phyloP scores from a whole-genome alignment of 2,329 filamentous ascomycete genomes.

The Chrysoporthe deuterocubensis region DNA sequence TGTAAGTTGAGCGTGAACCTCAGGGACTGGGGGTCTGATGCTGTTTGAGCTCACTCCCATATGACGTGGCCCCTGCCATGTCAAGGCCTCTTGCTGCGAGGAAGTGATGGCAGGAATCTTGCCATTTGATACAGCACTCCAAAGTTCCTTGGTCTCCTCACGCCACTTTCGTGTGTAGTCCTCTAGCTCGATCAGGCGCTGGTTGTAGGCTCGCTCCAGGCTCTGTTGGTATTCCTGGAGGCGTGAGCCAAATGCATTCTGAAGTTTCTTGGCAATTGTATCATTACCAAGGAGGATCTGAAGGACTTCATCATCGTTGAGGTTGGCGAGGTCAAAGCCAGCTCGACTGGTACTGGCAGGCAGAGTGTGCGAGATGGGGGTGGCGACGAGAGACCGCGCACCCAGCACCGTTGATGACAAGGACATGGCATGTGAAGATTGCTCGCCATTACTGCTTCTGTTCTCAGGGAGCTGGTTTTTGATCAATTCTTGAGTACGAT shows the following conservation, averaged over 20 bases:
- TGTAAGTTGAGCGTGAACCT: no score
- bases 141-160: constrained; percentile 10
- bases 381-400: neutral
- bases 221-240: constrained; percentile 19
- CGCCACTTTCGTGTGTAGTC: constrained; percentile 20
- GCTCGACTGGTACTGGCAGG: neutral
- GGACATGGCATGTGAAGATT: no score
- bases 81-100: neutral
- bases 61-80: constrained; percentile 13
- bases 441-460: no score
- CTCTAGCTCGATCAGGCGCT: constrained; percentile 11
- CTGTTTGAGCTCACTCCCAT: no score
- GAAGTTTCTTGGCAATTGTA: constrained; percentile 1
- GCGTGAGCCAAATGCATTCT: neutral
- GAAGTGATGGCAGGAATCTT: neutral
- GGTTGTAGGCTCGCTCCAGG: constrained; percentile 6
- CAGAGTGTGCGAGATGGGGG: neutral
- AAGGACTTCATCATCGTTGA: constrained; percentile 17
- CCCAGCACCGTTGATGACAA: no score
- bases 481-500: neutral
- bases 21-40: no score
- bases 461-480: no score
- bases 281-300: constrained; percentile 1
- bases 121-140: constrained; percentile 2
- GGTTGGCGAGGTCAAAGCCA: neutral